Base-by-base conservation (phyloP, 768 basidiomycete genomes). In the Phaeolepiota aurea region DNA sequence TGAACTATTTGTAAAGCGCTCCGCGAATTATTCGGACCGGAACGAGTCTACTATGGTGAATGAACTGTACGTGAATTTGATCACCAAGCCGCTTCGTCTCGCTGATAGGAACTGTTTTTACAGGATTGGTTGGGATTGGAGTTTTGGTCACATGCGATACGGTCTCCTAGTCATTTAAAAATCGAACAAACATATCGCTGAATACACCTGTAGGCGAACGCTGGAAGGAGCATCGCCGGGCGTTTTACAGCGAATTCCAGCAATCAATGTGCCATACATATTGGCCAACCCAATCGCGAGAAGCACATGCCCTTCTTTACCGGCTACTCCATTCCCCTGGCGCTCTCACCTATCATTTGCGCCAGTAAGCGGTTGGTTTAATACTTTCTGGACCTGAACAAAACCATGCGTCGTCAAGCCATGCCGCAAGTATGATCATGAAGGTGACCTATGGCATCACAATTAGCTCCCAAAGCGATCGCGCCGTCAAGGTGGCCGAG, bases 1-100 rank as follows among this genome's bases (percentile, higher is more conserved):
- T 34, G 77, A 79, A 19, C 64, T 80, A 1, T 72, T 81, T 22
- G 77, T 79, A 40, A 77, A 71, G 45, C 63, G 72, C 12, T 74
- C 71, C 20, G 49, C 57, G 13, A 77, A 74, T 37, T 80, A 79
- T 46, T 77, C 79, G 3, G 74, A 76, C 47, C 66, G 74, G 32
- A 62, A 56, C 28, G 47, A 64, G 43, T 56, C 71, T 5, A 58
- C 62, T 0, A 76, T 77, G 74, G 68, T 72, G 42, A 65, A 72
- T 41, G 69, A 71, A 16, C 45, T 77, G 72, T 72, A 42, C 40
- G 63, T 55, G 20, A 25, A 13, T 11, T 38, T 38, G n/a, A n/a
- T n/a, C n/a, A n/a, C n/a, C n/a, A n/a, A n/a, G n/a, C n/a, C n/a
- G n/a, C n/a, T n/a, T n/a, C 15, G n/a, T 38, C 15, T 12, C 13